These are phyloP conservation scores for Metschnikowia noctiluminum DNA, from an alignment of 805 yeast species.

Conservation along the genomic window DNA sequence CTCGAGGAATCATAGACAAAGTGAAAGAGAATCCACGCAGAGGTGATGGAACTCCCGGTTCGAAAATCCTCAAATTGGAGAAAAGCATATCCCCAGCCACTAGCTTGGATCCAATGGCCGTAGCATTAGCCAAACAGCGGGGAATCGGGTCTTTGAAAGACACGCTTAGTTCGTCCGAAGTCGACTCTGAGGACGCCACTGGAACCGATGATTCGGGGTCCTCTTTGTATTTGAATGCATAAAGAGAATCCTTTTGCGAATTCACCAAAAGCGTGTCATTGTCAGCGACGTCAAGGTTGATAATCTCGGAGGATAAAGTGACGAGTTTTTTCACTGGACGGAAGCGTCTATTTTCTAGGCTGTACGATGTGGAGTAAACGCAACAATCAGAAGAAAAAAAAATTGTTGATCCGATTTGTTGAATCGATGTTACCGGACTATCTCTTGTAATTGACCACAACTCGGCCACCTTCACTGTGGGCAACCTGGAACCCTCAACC, in stretches of 20 bases:
- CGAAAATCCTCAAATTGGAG: conserved; percentile 29
- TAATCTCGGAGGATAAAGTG: conserved; percentile 30
- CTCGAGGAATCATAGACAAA: conserved; percentile 33
- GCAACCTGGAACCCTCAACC: conserved; percentile 14
- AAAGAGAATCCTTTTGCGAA: conserved; percentile 35
- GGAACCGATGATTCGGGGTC: neutral
- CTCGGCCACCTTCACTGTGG: conserved; percentile 25
- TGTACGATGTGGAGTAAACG: conserved; percentile 33
- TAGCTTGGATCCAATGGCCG: conserved; percentile 20
- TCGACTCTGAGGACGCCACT: neutral
- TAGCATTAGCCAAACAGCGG: conserved; percentile 31
- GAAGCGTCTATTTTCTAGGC: conserved; percentile 29
- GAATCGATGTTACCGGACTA: conserved; percentile 33
- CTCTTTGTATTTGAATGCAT: conserved; percentile 22
- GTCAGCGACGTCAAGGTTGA: conserved; percentile 21
- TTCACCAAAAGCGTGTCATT: conserved; percentile 23
- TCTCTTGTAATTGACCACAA: conserved; percentile 30
- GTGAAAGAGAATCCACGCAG: conserved; percentile 14
- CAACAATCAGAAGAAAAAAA: conserved; percentile 30
- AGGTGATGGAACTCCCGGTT: conserved; percentile 4
- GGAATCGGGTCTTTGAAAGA: conserved; percentile 32
- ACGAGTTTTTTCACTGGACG: conserved; percentile 24
- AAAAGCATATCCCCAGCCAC: conserved; percentile 36
- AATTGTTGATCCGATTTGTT: conserved; percentile 32
- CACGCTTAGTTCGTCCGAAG: conserved; percentile 9